These are phyloP conservation scores for Spergularia marina DNA, from an alignment of 148 eudicot species.

Conservation along the genomic window DNA sequence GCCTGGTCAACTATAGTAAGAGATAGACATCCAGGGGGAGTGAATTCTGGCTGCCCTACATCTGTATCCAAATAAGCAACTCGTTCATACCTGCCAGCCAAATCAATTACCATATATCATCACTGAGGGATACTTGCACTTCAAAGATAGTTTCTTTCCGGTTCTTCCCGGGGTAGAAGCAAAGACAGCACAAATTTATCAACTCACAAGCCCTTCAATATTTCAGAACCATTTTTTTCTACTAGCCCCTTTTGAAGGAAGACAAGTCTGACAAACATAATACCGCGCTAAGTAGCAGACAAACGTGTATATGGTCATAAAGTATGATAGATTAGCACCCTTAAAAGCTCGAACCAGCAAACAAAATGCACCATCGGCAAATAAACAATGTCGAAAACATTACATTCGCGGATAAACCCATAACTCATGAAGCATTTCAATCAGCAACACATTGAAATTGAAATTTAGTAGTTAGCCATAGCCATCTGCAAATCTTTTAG, in stretches of 20 bases:
- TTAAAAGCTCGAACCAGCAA: background rate
- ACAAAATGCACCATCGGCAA: background rate
- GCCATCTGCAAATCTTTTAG: too few relatives aligned
- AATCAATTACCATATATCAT: background rate
- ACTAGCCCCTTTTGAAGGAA: background rate
- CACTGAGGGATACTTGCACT: background rate
- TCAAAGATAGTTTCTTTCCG: background rate
- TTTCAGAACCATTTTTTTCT: too few relatives aligned
- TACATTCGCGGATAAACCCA: background rate
- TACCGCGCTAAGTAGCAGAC: background rate
- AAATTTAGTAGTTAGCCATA: background rate
- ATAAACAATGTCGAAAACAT: background rate
- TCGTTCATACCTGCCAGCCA: slow-evolving; percentile 48
- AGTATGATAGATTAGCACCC: background rate
- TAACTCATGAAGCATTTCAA: background rate
- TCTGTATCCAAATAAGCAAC: slow-evolving; percentile 93
- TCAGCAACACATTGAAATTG: background rate
- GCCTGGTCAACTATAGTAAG: slow-evolving; percentile 65
- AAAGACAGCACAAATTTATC: background rate
- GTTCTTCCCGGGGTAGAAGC: background rate
- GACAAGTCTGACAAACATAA: background rate
- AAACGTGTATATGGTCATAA: background rate
- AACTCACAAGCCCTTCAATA: background rate
- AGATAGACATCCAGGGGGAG: slow-evolving; percentile 87
- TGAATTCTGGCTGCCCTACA: slow-evolving; percentile 98